Base-by-base conservation (phyloP, 805 yeast species). In the Saturnispora hagleri region DNA sequence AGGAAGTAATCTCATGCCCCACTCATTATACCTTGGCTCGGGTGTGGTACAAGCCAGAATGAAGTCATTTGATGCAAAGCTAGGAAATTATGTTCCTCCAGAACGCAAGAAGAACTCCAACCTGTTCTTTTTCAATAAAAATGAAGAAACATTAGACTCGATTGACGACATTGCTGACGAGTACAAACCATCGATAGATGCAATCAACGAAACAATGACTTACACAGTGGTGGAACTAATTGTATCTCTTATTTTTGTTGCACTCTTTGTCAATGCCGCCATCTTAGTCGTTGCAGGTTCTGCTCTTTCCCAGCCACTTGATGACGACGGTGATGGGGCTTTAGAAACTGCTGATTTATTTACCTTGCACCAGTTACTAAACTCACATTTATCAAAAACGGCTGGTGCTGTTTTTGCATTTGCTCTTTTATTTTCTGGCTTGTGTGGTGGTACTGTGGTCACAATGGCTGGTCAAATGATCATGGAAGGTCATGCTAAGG, bases 1-100 rank as follows among this genome's bases (percentile, higher is more conserved):
- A 53, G 97, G 97, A 31, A 95, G 96, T 24, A 89, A 96, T 2
- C 91, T 90, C 26, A 89, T 89, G 97, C 97, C 97, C 7, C 97
- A 90, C 63, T 84, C 93, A 2, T 71, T 89, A 48, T 89, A 85
- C 62, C 73, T 89, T 45, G 97, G 97, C 1, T 82, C 91, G 0
- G 95, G 96, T 13, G 79, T 90, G 51, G 96, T 87, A 5, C 95
- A 89, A 63, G 84, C 96, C 5, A 75, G 97, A 55, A 70, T 89
- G 50, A 79, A 86, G 58, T 95, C 87, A 45, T 88, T 71, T 61
- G 97, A 89, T 64, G 71, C 80, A 17, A 78, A 76, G 51, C 66
- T 79, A 52, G 96, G 96, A 1, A 70, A 74, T 64, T 83, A 77
- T 60, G 63, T 53, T 1, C 71, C 67, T 58, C 73, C 74, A 58